A percentile compares a stretch with the other conserved stretches of the same genome.
Conservation (phyloP, 2,329 filamentous ascomycete species). For the Dendryphion nanum region DNA sequence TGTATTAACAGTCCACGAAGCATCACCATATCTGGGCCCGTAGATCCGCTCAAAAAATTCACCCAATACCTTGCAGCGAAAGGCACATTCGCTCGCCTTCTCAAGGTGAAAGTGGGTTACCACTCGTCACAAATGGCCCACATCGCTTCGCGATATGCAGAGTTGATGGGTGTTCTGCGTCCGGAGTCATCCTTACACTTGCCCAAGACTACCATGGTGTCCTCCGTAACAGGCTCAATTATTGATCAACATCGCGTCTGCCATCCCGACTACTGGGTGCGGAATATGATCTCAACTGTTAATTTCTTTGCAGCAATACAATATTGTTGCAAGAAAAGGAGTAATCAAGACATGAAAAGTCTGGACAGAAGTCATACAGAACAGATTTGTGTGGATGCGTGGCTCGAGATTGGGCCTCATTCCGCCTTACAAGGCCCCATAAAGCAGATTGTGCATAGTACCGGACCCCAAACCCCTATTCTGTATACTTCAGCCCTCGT, state of each 20-base stretch:
- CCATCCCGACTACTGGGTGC: conserved; percentile 3
- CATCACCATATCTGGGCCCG: conserved; percentile 14
- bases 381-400: background rate
- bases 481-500: conserved; percentile 1
- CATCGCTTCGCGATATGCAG: background rate
- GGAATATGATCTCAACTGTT: conserved; percentile 3
- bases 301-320: conserved; percentile 3
- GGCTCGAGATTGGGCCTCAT: conserved; percentile 47
- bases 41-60: conserved; percentile 29
- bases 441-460: conserved; percentile 1
- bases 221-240: background rate
- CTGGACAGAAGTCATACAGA: background rate
- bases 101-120: conserved; percentile 13
- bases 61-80: conserved; percentile 9
- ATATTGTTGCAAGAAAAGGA: background rate
- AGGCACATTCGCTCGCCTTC: conserved; percentile 3
- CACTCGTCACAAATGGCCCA: background rate
- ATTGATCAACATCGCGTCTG: background rate
- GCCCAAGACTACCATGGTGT: background rate
- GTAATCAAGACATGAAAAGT: background rate
- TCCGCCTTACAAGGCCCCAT: conserved; percentile 37
- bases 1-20: conserved; percentile 12
- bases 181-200: background rate
- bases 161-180: background rate
- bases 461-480: too few species aligned